phyloP scores from a whole-genome alignment of 352 stramenopile species.

The Phytopythium mirpurense region DNA sequence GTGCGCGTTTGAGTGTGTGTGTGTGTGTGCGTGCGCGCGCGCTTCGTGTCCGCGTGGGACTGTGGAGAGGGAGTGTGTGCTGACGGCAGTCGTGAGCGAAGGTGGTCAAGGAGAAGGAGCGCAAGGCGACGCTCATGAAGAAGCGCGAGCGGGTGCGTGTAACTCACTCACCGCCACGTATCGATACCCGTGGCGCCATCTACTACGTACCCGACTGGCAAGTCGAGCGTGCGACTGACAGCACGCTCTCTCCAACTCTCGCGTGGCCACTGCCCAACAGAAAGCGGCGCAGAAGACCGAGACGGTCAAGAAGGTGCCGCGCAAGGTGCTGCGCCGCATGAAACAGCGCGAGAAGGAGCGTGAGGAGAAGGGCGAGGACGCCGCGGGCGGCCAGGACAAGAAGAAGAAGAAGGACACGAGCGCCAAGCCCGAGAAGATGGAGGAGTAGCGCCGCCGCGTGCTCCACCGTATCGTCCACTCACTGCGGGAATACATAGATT shows the following conservation, averaged over 20 bases:
- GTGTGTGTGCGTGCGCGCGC: not conserved
- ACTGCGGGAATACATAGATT: not conserved
- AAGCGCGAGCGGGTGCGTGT: conserved; percentile 53
- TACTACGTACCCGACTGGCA: too few species aligned
- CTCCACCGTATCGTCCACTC: not conserved
- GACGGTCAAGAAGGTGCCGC: conserved; percentile 72
- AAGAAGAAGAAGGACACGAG: conserved; percentile 6
- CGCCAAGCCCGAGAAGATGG: conserved; percentile 41
- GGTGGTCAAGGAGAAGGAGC: conserved; percentile 49
- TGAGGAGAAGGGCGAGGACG: conserved; percentile 37
- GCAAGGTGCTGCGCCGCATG: conserved; percentile 67
- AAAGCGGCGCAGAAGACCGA: conserved; percentile 63
- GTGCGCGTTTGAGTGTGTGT: conserved; percentile 21
- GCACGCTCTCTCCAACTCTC: too few species aligned
- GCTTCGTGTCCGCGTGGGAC: too few species aligned
- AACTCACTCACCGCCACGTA: too few species aligned
- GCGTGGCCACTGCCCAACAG: too few species aligned
- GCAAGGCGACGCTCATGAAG: conserved; percentile 68
- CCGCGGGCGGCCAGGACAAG: not conserved
- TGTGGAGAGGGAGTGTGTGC: not conserved
- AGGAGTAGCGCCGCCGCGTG: conserved; percentile 25
- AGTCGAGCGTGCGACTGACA: too few species aligned
- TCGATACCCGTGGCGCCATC: too few species aligned
- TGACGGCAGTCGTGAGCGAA: conserved; percentile 3
- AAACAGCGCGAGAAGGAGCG: conserved; percentile 52